phyloP scores from a whole-genome alignment of 345 rosid genomes.

The Odontarrhena argentea region DNA sequence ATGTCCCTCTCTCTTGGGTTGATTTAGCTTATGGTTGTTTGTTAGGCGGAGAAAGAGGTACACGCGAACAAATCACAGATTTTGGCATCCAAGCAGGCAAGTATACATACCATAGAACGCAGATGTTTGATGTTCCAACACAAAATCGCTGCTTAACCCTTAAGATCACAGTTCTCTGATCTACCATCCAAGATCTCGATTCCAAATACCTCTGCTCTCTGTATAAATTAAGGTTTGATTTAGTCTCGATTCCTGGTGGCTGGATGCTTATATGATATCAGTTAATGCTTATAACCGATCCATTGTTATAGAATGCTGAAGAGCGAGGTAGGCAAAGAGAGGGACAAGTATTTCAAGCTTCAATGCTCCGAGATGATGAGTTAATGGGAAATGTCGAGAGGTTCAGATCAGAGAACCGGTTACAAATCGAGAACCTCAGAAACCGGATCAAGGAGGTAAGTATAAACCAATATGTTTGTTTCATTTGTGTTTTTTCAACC shows the following conservation, averaged over 20 bases:
- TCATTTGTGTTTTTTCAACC: no score
- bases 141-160: constrained; percentile 54
- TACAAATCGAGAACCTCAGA: constrained; percentile 47
- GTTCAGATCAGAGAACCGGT: constrained; percentile 44
- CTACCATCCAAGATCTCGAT: constrained; percentile 51
- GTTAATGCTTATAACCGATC: not conserved
- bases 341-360: constrained; percentile 49
- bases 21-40: constrained; percentile 9
- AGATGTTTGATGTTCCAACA: constrained; percentile 61
- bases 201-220: constrained; percentile 39
- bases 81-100: constrained; percentile 50
- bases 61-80: constrained; percentile 53
- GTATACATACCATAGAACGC: constrained; percentile 51
- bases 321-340: constrained; percentile 55
- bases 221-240: constrained; percentile 47
- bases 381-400: constrained; percentile 46
- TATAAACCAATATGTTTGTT: not conserved
- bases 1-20: no score
- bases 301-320: constrained; percentile 52
- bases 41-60: constrained; percentile 69
- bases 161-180: constrained; percentile 56
- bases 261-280: not conserved
- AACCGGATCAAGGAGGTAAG: constrained; percentile 46
- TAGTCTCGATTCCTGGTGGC: not conserved
- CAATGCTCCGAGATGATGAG: constrained; percentile 54